Conservation (phyloP, 2,329 filamentous ascomycete species). For the Xylaria sp. region DNA sequence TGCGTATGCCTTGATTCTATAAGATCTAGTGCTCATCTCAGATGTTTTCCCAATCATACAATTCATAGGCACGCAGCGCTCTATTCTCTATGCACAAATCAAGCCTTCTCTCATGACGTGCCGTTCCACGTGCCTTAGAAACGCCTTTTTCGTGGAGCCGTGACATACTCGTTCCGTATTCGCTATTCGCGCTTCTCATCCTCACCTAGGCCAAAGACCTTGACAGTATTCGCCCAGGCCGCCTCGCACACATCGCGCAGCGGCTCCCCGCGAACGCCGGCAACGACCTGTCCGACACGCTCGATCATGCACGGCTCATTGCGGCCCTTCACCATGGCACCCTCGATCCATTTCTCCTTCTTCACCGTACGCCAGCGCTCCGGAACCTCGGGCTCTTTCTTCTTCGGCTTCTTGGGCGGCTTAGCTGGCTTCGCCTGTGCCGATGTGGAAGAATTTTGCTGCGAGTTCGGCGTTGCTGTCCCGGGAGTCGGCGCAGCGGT, state of each 20-base stretch:
- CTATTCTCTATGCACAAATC: slow-evolving; percentile 7
- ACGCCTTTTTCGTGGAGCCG: background rate
- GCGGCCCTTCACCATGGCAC: slow-evolving; percentile 90
- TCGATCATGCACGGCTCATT: slow-evolving; percentile 93
- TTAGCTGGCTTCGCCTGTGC: slow-evolving; percentile 38
- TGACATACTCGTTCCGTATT: background rate
- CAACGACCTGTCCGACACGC: slow-evolving; percentile 88
- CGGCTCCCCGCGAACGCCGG: slow-evolving; percentile 81
- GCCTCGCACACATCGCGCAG: slow-evolving; percentile 88
- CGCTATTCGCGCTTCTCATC: slow-evolving; percentile 35
- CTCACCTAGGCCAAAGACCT: slow-evolving; percentile 79
- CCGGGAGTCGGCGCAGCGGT: slow-evolving; percentile 41
- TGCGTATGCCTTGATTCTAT: background rate
- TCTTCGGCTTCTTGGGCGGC: slow-evolving; percentile 59
- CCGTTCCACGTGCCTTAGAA: background rate
- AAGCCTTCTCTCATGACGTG: background rate
- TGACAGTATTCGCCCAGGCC: slow-evolving; percentile 83
- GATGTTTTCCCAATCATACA: background rate
- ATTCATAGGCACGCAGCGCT: background rate
- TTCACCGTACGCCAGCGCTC: slow-evolving; percentile 85
- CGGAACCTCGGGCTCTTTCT: slow-evolving; percentile 73
- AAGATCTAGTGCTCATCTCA: background rate
- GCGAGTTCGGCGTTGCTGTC: slow-evolving; percentile 34
- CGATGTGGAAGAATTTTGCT: slow-evolving; percentile 25
- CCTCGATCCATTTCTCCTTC: slow-evolving; percentile 93